phyloP scores from a whole-genome alignment of 1,284 basidiomycete genomes.

The Moesziomyces sp. region DNA sequence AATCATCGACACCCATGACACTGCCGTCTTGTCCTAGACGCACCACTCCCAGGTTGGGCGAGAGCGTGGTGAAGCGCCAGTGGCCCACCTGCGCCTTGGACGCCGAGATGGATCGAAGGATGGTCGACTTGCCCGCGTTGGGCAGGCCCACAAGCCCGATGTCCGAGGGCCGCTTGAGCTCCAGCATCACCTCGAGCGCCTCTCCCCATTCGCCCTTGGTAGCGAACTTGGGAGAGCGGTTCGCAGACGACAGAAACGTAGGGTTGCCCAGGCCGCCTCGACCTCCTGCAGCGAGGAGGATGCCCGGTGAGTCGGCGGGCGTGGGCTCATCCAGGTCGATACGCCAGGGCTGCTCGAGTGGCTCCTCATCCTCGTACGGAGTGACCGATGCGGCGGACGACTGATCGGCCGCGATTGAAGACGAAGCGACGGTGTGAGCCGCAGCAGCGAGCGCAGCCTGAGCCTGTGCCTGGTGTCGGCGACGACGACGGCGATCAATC shows the following conservation, averaged over 20 bases:
- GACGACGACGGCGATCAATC: constrained; percentile 48
- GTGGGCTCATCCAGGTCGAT: constrained; percentile 59
- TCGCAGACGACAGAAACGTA: constrained; percentile 76
- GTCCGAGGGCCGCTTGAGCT: constrained; percentile 93
- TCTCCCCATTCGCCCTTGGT: constrained; percentile 80
- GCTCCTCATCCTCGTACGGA: constrained; percentile 27
- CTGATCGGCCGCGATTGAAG: constrained; percentile 16
- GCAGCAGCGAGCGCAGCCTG: constrained; percentile 14
- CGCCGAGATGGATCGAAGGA: constrained; percentile 88
- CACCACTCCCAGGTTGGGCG: constrained; percentile 93
- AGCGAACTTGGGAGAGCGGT: constrained; percentile 69
- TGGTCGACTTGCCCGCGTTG: constrained; percentile 82
- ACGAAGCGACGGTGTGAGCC: neutral
- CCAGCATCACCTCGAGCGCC: constrained; percentile 83
- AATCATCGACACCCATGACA: constrained; percentile 36
- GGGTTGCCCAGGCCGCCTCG: constrained; percentile 89
- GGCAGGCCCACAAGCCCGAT: constrained; percentile 95
- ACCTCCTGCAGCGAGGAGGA: constrained; percentile 75
- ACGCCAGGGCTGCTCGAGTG: constrained; percentile 28
- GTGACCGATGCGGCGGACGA: constrained; percentile 46
- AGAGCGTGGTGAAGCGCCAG: constrained; percentile 94
- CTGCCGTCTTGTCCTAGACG: constrained; percentile 77
- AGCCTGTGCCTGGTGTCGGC: constrained; percentile 15
- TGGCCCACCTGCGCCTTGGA: constrained; percentile 84
- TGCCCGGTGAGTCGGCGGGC: constrained; percentile 50